Evolutionary conservation across 768 basidiomycete genomes (phyloP).

Genomic region (Galerina marginata): DNA sequence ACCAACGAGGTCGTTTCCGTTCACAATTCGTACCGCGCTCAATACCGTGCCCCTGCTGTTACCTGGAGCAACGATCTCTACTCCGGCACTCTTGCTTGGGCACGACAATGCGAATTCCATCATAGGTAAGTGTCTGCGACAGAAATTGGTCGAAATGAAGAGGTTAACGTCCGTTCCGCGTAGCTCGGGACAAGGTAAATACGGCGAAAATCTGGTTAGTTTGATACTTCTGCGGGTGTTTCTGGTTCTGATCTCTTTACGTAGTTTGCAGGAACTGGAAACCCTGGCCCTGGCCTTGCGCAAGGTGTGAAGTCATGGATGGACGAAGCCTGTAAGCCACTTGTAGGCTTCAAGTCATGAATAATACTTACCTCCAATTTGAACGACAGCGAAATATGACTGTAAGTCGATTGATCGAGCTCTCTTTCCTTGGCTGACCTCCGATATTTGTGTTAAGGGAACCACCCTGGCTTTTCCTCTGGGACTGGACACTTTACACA

Average conservation of each 20-base stretch:
- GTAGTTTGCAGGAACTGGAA: constrained; percentile 26
- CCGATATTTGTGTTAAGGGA: constrained; percentile 20
- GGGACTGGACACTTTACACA: constrained; percentile 39
- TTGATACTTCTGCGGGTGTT: background rate
- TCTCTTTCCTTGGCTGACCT: background rate
- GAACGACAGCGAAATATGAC: constrained; percentile 27
- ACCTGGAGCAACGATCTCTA: constrained; percentile 29
- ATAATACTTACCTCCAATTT: no score
- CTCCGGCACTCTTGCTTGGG: constrained; percentile 24
- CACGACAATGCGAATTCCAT: constrained; percentile 28
- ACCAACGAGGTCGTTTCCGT: constrained; percentile 7
- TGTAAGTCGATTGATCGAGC: constrained; percentile 13
- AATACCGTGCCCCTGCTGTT: constrained; percentile 29
- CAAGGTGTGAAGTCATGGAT: constrained; percentile 31
- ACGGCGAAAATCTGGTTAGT: constrained; percentile 36
- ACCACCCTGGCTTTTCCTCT: constrained; percentile 30
- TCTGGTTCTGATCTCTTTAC: no score
- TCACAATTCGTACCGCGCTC: constrained; percentile 26
- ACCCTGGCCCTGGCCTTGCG: constrained; percentile 15
- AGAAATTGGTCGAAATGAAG: no score
- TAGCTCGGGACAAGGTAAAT: constrained; percentile 20
- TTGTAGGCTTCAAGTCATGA: no score
- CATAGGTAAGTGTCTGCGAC: constrained; percentile 24
- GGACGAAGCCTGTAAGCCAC: constrained; percentile 22
- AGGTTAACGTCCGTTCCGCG: background rate